A percentile compares a stretch with the other conserved stretches of the same genome.
phyloP scores from a whole-genome alignment of 805 yeast genomes.

The Pichia nanzhaoensis region DNA sequence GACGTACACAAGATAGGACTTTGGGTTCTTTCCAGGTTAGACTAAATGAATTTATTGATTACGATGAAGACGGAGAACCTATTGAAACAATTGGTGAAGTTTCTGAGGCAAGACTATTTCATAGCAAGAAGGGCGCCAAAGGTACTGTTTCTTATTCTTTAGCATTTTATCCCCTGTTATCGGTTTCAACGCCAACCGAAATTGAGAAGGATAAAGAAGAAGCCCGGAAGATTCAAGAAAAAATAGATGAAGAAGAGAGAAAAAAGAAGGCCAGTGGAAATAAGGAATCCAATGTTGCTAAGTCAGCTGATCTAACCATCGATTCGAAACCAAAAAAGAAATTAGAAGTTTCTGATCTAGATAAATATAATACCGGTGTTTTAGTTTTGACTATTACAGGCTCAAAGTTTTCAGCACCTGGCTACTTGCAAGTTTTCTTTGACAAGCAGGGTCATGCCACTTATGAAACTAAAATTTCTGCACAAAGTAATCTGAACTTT shows the following conservation, averaged over 20 bases:
- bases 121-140: slow-evolving; percentile 70
- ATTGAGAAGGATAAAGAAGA: slow-evolving; percentile 44
- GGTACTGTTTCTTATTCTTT: slow-evolving; percentile 70
- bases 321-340: slow-evolving; percentile 39
- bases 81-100: slow-evolving; percentile 51
- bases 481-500: slow-evolving; percentile 31
- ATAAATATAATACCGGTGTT: slow-evolving; percentile 65
- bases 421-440: slow-evolving; percentile 66
- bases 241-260: slow-evolving; percentile 30
- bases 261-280: slow-evolving; percentile 24
- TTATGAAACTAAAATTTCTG: slow-evolving; percentile 46
- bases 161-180: slow-evolving; percentile 78
- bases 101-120: slow-evolving; percentile 55
- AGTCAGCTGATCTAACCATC: slow-evolving; percentile 12
- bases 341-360: slow-evolving; percentile 51
- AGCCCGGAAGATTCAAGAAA: slow-evolving; percentile 18
- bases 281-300: slow-evolving; percentile 14
- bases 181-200: slow-evolving; percentile 74
- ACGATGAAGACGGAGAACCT: slow-evolving; percentile 57
- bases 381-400: slow-evolving; percentile 59
- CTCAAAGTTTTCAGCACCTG: slow-evolving; percentile 50
- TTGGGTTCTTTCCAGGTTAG: slow-evolving; percentile 76
- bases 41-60: slow-evolving; percentile 59
- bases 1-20: slow-evolving; percentile 71
- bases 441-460: slow-evolving; percentile 69